Base-by-base conservation (phyloP, 139 green algal genomes). In the Auxenochlorella protothecoides region DNA sequence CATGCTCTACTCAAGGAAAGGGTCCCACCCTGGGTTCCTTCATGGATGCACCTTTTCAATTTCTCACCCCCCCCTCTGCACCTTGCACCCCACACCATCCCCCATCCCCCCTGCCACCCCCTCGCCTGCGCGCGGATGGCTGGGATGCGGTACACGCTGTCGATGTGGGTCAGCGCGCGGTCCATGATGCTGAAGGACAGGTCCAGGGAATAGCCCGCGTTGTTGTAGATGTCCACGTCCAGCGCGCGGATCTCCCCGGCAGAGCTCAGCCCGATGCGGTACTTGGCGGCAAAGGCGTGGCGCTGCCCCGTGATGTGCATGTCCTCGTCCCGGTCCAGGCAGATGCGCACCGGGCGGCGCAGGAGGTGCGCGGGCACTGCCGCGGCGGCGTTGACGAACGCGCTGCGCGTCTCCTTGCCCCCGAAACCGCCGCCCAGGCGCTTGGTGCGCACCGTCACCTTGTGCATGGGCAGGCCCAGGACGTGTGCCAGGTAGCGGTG, bases 361-460 rank as follows among this genome's bases (percentile, higher is more conserved):
- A 93, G 74, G 64, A 85, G 74, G 75, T 85, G 92, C 0, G 93
- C 90, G 2, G 93, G 77, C 65, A 98, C 83, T 0, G 91, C 92
- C 2, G 77, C 83, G 5, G 85, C 88, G 52, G 76, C 73, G 72
- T 91, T 85, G 51, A 96, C 14, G 68, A 94, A 91, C 27, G 84
- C 89, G 55, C 78, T 76, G 65, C 93, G 85, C 0, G 91, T 93
- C 86, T 98, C 93, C 81, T 98, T 98, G 76, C 93, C 93, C n/a
- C 93, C 93, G 73, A 98, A 98, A 4, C 92, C 93, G 57, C 93
- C 93, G 59, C 93, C 93, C 14, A 98, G 78, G 57, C 93, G 88
- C 81, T 97, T 97, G 52, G 89, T 91, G 59, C 88, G 86, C 77
- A 79, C 86, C 5, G 96, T 83, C 10, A 97, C 73, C 82, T 95